Evolutionary conservation across 2,329 filamentous ascomycete genomes (phyloP).

Genomic region (Aspergillus flavus): DNA sequence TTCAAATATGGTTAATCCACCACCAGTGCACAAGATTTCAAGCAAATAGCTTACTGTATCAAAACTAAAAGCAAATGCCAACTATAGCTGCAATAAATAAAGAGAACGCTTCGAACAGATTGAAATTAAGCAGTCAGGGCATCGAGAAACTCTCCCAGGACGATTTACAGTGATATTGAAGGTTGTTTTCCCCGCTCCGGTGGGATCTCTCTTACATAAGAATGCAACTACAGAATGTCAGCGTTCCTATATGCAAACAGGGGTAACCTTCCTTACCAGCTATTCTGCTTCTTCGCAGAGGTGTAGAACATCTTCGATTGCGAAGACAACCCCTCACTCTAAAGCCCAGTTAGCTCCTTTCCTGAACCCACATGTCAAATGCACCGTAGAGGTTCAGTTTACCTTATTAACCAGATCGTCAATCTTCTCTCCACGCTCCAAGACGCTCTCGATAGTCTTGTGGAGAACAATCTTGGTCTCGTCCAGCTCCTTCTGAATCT

Average conservation of each 20-base stretch:
- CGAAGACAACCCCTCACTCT: conserved; percentile 80
- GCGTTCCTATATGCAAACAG: not conserved
- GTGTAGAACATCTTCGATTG: conserved; percentile 99
- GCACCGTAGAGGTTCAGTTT: not conserved
- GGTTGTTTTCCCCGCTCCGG: not conserved
- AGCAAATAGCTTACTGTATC: not conserved
- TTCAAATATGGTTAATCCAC: not conserved
- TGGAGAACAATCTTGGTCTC: conserved; percentile 97
- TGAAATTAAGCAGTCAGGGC: not conserved
- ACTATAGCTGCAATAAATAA: conserved; percentile 5
- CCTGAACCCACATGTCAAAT: not conserved
- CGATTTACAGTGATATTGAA: not conserved
- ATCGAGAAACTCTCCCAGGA: not conserved
- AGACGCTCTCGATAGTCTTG: conserved; percentile 80
- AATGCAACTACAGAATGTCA: not conserved
- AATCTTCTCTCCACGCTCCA: conserved; percentile 95
- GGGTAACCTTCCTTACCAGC: conserved; percentile 4
- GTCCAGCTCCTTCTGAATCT: conserved; percentile 94
- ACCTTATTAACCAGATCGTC: conserved; percentile 84
- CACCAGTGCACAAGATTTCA: not conserved
- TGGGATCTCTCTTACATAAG: not conserved
- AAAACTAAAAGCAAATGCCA: conserved; percentile 7
- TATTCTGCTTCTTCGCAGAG: conserved; percentile 74
- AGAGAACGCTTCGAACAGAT: conserved; percentile 9
- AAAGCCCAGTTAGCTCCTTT: not conserved